Evolutionary conservation across 495 filamentous ascomycete genomes (phyloP), one percentile per base, ranked within the genome.

Genomic region (Symbiotaphrina buchneri): DNA sequence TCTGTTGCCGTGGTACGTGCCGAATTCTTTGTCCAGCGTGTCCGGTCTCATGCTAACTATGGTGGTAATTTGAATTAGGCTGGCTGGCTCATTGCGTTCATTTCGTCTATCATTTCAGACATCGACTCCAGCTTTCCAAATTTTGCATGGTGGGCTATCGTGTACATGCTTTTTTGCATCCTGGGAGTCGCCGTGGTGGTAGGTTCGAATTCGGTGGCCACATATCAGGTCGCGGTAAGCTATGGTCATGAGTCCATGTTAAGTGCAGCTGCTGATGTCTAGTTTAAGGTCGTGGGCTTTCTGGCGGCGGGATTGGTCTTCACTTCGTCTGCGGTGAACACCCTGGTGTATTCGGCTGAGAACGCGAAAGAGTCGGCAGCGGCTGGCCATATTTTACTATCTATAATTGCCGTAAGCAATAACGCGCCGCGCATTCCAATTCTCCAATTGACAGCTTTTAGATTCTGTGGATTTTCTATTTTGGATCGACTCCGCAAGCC

Each of bases 391-490:
- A 94, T 99, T 37, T 61, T 95, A n/a, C 59, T 95, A 19, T 79
- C 85, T 21, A 94, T 95, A 71, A 72, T 95, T 32, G 68, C 77
- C 46, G 85, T 93, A 61, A 45, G 74, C 61, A 32, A 8, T n/a
- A 6, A 28, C 19, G 7, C 18, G 28, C 26, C 20, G n/a, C n/a
- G n/a, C n/a, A n/a, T n/a, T n/a, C 25, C 4, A 7, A 29, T 10
- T 21, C 14, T 19, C 19, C 22, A 30, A 31, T 14, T 16, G 26
- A 36, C 21, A 21, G 10, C 10, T 8, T 6, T n/a, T 44, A 94
- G 85, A 78, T 94, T 43, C 67, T 95, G 28, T 99, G 87, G 87
- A 92, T 95, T 37, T 91, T 93, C 55, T 93, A 95, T 56, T 99
- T 91, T 44, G 87, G 87, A 34, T 93, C 87, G 5, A 71, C 78